A percentile compares a stretch with the other conserved stretches of the same genome.
Evolutionary conservation across 2,329 filamentous ascomycete species (phyloP).

Genomic region (Pestalotiopsis sp.): DNA sequence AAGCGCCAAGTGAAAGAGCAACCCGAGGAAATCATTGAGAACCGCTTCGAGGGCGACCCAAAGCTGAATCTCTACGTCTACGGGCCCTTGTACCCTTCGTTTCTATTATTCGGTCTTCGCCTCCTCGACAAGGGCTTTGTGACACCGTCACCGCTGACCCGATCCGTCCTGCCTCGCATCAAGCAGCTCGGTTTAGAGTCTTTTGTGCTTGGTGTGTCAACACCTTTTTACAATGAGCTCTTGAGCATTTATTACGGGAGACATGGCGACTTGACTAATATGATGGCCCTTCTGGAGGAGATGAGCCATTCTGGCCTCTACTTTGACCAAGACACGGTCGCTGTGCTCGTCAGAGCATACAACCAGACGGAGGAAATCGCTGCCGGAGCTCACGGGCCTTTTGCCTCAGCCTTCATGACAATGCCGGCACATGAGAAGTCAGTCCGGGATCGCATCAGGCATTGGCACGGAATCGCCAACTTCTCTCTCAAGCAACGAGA

Average conservation of each 20-base stretch:
- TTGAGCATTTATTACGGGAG: slow-evolving; percentile 64
- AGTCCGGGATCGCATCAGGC: slow-evolving; percentile 29
- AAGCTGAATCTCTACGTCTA: slow-evolving; percentile 56
- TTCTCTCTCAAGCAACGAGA: slow-evolving; percentile 27
- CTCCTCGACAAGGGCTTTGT: slow-evolving; percentile 61
- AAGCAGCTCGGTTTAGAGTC: slow-evolving; percentile 70
- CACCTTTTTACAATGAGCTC: slow-evolving; percentile 70
- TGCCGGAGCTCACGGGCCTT: slow-evolving; percentile 24
- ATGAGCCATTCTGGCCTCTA: slow-evolving; percentile 67
- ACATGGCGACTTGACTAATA: slow-evolving; percentile 57
- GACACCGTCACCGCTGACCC: slow-evolving; percentile 59
- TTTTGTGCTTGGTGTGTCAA: slow-evolving; percentile 72
- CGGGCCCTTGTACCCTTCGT: slow-evolving; percentile 66
- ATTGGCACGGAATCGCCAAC: slow-evolving; percentile 32
- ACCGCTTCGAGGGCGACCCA: slow-evolving; percentile 14
- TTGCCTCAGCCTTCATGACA: slow-evolving; percentile 33
- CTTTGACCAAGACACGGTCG: slow-evolving; percentile 53
- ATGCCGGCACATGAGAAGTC: slow-evolving; percentile 40
- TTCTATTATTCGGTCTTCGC: slow-evolving; percentile 59
- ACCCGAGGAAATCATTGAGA: slow-evolving; percentile 1
- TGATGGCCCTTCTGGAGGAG: slow-evolving; percentile 62
- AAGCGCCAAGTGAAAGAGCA: not conserved
- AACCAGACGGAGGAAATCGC: slow-evolving; percentile 19
- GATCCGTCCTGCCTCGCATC: slow-evolving; percentile 67
- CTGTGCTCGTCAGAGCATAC: slow-evolving; percentile 37